Conservation (phyloP, 805 yeast genomes). For the Pichia paraexigua region DNA sequence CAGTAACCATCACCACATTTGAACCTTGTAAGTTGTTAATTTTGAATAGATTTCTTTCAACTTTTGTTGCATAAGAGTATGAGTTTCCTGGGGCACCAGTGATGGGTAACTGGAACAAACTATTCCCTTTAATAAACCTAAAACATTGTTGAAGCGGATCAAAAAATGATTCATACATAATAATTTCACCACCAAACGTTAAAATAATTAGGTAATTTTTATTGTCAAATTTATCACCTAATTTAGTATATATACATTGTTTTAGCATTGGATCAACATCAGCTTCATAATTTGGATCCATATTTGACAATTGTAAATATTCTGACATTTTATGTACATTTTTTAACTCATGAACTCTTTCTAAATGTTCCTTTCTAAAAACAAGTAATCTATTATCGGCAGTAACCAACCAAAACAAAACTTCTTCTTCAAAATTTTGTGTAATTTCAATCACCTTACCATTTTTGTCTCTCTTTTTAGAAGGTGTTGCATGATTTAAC, state of each 20-base stretch:
- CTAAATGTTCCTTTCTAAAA: constrained; percentile 48
- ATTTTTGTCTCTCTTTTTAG: constrained; percentile 20
- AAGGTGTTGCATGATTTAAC: constrained; percentile 34
- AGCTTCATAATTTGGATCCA: constrained; percentile 40
- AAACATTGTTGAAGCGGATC: constrained; percentile 33
- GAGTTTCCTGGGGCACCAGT: constrained; percentile 82
- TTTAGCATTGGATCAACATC: constrained; percentile 70
- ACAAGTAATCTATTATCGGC: constrained; percentile 69
- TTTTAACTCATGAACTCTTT: constrained; percentile 45
- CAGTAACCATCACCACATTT: constrained; percentile 61
- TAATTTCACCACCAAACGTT: constrained; percentile 76
- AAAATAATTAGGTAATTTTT: constrained; percentile 63
- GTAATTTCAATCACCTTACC: constrained; percentile 19
- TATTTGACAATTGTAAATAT: constrained; percentile 34
- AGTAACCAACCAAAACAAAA: constrained; percentile 58
- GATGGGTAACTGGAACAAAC: constrained; percentile 35
- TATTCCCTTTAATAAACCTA: constrained; percentile 36
- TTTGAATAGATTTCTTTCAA: constrained; percentile 61
- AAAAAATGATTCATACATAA: constrained; percentile 52
- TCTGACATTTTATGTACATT: constrained; percentile 42
- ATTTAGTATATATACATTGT: constrained; percentile 51
- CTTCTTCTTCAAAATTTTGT: constrained; percentile 23
- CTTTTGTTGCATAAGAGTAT: constrained; percentile 55
- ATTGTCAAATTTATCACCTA: constrained; percentile 50
- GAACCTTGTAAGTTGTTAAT: constrained; percentile 50